A percentile compares a stretch with the other conserved stretches of the same genome.
Evolutionary conservation across 2,329 filamentous ascomycete genomes (phyloP).

Genomic region (Xylariaceae sp.): DNA sequence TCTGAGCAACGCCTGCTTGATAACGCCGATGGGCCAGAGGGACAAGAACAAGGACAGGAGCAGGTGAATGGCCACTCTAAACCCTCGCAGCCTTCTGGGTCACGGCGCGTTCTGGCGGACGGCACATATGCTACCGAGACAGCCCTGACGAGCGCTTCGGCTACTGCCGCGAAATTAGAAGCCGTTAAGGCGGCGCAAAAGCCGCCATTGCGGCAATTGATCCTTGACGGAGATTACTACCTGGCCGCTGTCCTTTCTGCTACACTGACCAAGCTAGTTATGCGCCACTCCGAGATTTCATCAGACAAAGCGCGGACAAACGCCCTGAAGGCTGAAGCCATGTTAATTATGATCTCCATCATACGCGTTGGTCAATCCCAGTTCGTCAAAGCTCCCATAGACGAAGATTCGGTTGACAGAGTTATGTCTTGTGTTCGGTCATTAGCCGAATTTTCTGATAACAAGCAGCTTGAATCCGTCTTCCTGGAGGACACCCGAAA

Average conservation of each 20-base stretch:
- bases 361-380: conserved; percentile 98
- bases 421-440: conserved; percentile 97
- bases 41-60: conserved; percentile 49
- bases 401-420: conserved; percentile 96
- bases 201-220: conserved; percentile 87
- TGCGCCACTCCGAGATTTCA: conserved; percentile 94
- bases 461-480: conserved; percentile 85
- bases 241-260: conserved; percentile 92
- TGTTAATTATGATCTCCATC: conserved; percentile 99
- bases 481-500: conserved; percentile 94
- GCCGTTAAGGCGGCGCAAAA: conserved; percentile 97
- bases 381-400: conserved; percentile 94
- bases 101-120: conserved; percentile 87
- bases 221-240: conserved; percentile 96
- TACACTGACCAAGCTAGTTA: conserved; percentile 93
- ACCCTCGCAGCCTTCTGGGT: conserved; percentile 70
- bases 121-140: conserved; percentile 97
- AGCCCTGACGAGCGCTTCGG: conserved; percentile 87
- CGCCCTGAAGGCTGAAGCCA: conserved; percentile 89
- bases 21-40: conserved; percentile 69
- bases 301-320: conserved; percentile 83
- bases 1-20: conserved; percentile 91
- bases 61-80: conserved; percentile 80
- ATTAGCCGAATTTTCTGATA: conserved; percentile 81
- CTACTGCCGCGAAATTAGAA: conserved; percentile 84